A percentile compares a stretch with the other conserved stretches of the same genome.
These are phyloP conservation scores for Candolleomyces efflorescens DNA, from an alignment of 768 basidiomycete species.

Conservation along the genomic window DNA sequence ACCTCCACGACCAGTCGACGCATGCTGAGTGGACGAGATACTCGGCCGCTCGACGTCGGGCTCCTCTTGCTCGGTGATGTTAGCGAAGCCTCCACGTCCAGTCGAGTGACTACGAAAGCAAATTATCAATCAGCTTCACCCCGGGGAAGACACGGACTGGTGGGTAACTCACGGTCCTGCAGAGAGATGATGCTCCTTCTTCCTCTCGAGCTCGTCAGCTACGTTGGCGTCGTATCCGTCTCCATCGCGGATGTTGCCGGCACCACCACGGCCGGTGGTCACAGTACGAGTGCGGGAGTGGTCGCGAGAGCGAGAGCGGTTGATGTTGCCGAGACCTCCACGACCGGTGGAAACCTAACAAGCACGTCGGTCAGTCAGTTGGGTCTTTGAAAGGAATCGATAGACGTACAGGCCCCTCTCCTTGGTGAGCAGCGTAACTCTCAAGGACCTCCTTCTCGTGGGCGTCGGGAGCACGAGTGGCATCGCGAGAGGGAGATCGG, in stretches of 20 bases:
- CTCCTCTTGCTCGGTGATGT: slow-evolving; percentile 37
- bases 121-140: background rate
- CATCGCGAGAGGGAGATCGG: slow-evolving; percentile 67
- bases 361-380: no score
- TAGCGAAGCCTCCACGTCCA: slow-evolving; percentile 67
- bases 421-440: slow-evolving; percentile 25
- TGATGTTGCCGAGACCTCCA: slow-evolving; percentile 63
- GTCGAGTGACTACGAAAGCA: slow-evolving; percentile 51
- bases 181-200: slow-evolving; percentile 11
- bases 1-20: slow-evolving; percentile 56
- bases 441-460: slow-evolving; percentile 38
- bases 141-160: background rate
- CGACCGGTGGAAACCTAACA: slow-evolving; percentile 61
- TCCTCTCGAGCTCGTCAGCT: slow-evolving; percentile 24
- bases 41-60: slow-evolving; percentile 34
- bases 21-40: slow-evolving; percentile 24
- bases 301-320: slow-evolving; percentile 47
- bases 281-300: slow-evolving; percentile 25
- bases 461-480: slow-evolving; percentile 19
- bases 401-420: slow-evolving; percentile 31
- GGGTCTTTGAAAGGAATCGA: no score
- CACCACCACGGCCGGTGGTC: slow-evolving; percentile 61
- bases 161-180: slow-evolving; percentile 39
- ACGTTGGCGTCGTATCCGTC: slow-evolving; percentile 15
- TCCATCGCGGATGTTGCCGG: slow-evolving; percentile 48